Base-by-base conservation (phyloP, 139 green algal species). In the Closterium sp. region DNA sequence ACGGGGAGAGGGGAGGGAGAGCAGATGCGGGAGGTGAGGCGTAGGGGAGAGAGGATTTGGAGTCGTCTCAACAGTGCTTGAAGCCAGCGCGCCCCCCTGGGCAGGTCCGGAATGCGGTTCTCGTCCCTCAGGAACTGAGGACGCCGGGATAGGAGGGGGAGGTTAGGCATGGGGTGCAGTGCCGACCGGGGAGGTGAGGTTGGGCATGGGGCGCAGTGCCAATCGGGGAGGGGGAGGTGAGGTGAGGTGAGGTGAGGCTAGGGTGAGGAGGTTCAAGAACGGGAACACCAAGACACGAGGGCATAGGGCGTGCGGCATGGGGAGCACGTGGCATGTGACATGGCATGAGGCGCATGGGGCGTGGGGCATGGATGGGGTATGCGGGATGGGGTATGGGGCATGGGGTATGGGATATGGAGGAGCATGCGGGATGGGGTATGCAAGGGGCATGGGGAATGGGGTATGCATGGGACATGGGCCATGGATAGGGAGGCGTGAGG, bases 81-180 rank as follows among this genome's bases (percentile, higher is more conserved):
- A 91, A 91, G 32, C n/a, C n/a, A n/a, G n/a, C 88, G 88, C 73
- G 32, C 88, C 17, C 88, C 30, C 17, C 88, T 17, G 17, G 5
- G 2, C 6, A 91, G 30, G 88, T 91, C 88, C 9, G 88, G 88
- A 27, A 91, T 91, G 21, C 88, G 30, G 4, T 91, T 34, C 21
- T 70, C 19, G 29, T 91, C 88, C 22, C 88, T 73, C 32, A 91
- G 88, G 4, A 4, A 22, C 88, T n/a, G n/a, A n/a, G n/a, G n/a
- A n/a, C n/a, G n/a, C n/a, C n/a, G n/a, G n/a, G n/a, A n/a, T n/a
- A n/a, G n/a, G n/a, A n/a, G n/a, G n/a, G n/a, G n/a, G n/a, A n/a
- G n/a, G n/a, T n/a, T n/a, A n/a, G n/a, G n/a, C n/a, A n/a, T n/a
- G n/a, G n/a, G n/a, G n/a, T n/a, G n/a, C n/a, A n/a, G n/a, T n/a